Conservation (phyloP, 1,139 yeast species). For the Zygosaccharomyces pseudobailii region DNA sequence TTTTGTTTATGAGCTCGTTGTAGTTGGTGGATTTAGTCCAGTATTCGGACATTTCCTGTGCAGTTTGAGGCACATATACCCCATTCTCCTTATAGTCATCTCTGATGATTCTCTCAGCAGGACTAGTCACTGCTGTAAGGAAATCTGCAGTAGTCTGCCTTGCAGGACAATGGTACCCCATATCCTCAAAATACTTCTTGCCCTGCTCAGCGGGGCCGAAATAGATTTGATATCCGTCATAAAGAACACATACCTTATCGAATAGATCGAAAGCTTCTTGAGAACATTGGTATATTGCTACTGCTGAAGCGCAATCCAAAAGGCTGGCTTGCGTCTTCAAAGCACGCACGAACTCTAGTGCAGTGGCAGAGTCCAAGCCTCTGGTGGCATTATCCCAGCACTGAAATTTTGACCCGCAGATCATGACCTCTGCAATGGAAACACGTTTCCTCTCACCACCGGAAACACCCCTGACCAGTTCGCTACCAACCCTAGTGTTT, state of each 20-base stretch:
- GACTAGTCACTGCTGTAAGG: conserved; percentile 51
- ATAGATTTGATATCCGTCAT: conserved; percentile 42
- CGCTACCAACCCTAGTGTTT: conserved; percentile 64
- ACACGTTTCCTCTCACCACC: conserved; percentile 84
- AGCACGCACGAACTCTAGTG: conserved; percentile 68
- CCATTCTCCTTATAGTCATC: conserved; percentile 37
- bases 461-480: conserved; percentile 68
- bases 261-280: conserved; percentile 56
- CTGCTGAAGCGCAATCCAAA: conserved; percentile 56
- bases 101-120: conserved; percentile 49
- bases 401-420: conserved; percentile 57
- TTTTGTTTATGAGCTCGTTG: conserved; percentile 36
- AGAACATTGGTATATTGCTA: conserved; percentile 80
- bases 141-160: conserved; percentile 50
- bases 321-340: conserved; percentile 59
- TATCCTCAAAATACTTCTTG: conserved; percentile 39
- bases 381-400: conserved; percentile 77
- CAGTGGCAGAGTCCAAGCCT: conserved; percentile 73
- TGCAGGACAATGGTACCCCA: conserved; percentile 52
- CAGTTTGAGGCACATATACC: conserved; percentile 55
- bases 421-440: conserved; percentile 62
- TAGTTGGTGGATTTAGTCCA: conserved; percentile 60
- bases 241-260: conserved; percentile 44
- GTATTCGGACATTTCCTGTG: conserved; percentile 58
- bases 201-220: conserved; percentile 41